Evolutionary conservation across 164 flowering plant genomes (phyloP), one percentile per base, ranked within the genome.

Genomic region (Vitis labrusca): DNA sequence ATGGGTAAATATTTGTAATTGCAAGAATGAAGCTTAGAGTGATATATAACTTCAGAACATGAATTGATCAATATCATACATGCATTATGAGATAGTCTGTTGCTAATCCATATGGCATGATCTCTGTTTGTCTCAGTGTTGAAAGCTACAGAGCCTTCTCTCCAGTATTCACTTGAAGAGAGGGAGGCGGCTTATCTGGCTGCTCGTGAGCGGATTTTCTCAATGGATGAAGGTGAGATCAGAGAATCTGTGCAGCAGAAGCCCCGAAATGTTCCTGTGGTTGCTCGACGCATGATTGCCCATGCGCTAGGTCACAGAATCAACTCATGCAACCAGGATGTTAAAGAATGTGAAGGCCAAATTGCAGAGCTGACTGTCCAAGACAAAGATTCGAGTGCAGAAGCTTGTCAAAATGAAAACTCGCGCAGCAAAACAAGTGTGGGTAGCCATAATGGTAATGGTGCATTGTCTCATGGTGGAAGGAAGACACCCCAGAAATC

Each of bases 201-300:
- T 76, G 97, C 97, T 63, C 94, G 98, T 56, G 85, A 86, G 53
- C 85, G 97, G 9, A 91, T 91, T 55, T 94, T 90, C 79, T 74
- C 90, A n/a, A 56, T 59, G 65, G 86, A 82, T 69, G 81, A 68
- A 17, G 77, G 52, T 47, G 85, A 78, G 55, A 66, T 63, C 9
- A 80, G 65, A 61, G 87, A 81, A 72, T 59, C 83, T 61, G 69
- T 63, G 10, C 71, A 72, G 67, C 86, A 85, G 70, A 91, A 78
- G 81, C 97, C 97, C 74, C 79, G 86, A 53, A 83, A 70, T 55
- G 70, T 77, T 69, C 97, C 97, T 79, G 91, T 78, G 57, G 98
- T 92, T 80, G 98, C 97, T 57, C 94, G 83, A 15, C 87, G 98
- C 29, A 92, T 94, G 98, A 94, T 94, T 77, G 91, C 92, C 32